These are phyloP conservation scores for Persicaria tinctoria DNA, from an alignment of 148 eudicot species.

Conservation along the genomic window DNA sequence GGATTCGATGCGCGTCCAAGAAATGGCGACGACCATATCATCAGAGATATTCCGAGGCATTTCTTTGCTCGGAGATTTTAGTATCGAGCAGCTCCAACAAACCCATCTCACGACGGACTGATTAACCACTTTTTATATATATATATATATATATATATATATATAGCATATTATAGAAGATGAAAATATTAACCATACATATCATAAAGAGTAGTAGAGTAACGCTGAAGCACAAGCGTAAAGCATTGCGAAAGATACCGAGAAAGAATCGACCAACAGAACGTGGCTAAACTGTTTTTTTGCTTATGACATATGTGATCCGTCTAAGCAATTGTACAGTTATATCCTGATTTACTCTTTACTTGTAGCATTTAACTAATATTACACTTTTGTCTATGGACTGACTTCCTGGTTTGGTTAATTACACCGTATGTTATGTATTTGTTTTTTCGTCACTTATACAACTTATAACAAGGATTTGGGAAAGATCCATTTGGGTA, in stretches of 20 bases:
- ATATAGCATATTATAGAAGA: too few relatives aligned
- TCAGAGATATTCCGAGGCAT: not conserved
- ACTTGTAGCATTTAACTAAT: too few relatives aligned
- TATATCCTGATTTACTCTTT: not conserved
- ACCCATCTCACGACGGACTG: not conserved
- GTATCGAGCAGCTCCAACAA: not conserved
- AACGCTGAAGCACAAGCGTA: constrained; percentile 1
- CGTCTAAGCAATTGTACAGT: not conserved
- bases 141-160: too few relatives aligned
- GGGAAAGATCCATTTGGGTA: too few relatives aligned
- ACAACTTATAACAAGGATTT: too few relatives aligned
- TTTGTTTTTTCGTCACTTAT: too few relatives aligned
- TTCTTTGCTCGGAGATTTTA: not conserved
- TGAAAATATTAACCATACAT: too few relatives aligned
- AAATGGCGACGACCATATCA: not conserved
- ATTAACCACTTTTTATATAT: too few relatives aligned
- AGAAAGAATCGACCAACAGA: not conserved
- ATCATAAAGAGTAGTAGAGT: not conserved
- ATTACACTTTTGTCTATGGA: too few relatives aligned
- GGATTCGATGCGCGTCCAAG: not conserved
- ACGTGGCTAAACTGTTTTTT: not conserved
- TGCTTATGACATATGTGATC: not conserved
- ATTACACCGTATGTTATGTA: too few relatives aligned
- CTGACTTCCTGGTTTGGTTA: too few relatives aligned
- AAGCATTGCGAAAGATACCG: not conserved